phyloP scores from a whole-genome alignment of 2,329 filamentous ascomycete species.

The Sclerotinia trifoliorum region DNA sequence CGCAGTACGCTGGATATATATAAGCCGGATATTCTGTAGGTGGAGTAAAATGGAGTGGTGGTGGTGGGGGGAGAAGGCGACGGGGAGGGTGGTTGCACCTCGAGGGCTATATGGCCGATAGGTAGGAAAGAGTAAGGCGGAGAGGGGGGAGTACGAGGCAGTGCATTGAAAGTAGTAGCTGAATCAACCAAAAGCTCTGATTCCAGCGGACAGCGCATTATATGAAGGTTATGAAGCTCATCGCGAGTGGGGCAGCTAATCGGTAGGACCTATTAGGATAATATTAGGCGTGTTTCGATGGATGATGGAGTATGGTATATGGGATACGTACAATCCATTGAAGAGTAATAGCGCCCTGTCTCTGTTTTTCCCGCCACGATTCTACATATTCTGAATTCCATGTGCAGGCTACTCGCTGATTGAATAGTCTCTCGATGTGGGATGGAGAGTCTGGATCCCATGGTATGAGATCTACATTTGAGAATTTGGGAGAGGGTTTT shows the following conservation, averaged over 20 bases:
- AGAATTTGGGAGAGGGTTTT: background rate
- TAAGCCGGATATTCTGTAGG: constrained; percentile 32
- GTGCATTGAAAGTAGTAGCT: constrained; percentile 24
- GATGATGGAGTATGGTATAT: background rate
- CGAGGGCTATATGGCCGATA: constrained; percentile 35
- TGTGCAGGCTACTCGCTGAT: constrained; percentile 47
- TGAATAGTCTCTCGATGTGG: constrained; percentile 44
- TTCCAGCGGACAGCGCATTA: constrained; percentile 28
- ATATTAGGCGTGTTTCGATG: background rate
- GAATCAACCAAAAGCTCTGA: constrained; percentile 28
- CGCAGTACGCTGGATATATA: constrained; percentile 32
- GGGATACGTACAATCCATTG: constrained; percentile 33
- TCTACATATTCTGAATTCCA: constrained; percentile 44
- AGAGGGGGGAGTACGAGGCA: constrained; percentile 18
- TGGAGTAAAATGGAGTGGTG: constrained; percentile 19
- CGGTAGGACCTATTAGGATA: background rate
- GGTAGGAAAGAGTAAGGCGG: constrained; percentile 29
- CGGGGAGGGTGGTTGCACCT: constrained; percentile 26
- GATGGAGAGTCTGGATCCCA: constrained; percentile 44
- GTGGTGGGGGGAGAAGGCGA: constrained; percentile 30
- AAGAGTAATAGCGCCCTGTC: constrained; percentile 26
- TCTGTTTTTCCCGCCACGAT: constrained; percentile 27
- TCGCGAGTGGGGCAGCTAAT: background rate
- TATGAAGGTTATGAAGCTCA: constrained; percentile 23
- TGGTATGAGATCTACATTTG: constrained; percentile 42